Percentiles rank a stretch among this genome's conserved stretches.
Conservation (phyloP, 2,329 filamentous ascomycete genomes). For the Leptographium flavum region DNA sequence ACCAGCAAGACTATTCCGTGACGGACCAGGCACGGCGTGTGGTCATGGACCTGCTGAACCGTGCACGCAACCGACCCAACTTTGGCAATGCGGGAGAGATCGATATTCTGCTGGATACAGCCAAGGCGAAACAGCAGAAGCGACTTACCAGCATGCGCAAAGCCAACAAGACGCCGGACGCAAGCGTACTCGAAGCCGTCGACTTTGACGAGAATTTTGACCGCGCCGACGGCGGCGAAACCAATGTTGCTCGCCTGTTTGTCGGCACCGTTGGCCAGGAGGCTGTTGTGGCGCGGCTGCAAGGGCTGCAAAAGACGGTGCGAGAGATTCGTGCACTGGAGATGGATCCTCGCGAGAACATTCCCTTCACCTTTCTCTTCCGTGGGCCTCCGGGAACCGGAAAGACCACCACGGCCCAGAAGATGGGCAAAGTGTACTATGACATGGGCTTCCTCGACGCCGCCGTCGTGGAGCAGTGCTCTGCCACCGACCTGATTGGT, state of each 20-base stretch:
- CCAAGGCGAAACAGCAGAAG: slow-evolving; percentile 30
- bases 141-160: slow-evolving; percentile 11
- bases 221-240: slow-evolving; percentile 29
- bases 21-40: slow-evolving; percentile 36
- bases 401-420: slow-evolving; percentile 58
- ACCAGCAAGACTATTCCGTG: slow-evolving; percentile 34
- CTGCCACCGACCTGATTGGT: slow-evolving; percentile 54
- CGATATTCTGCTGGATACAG: slow-evolving; percentile 48
- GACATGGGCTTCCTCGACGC: slow-evolving; percentile 54
- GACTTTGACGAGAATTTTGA: slow-evolving; percentile 49
- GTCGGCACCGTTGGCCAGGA: slow-evolving; percentile 43
- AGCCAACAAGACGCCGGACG: slow-evolving; percentile 8
- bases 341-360: slow-evolving; percentile 39
- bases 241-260: slow-evolving; percentile 40
- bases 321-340: slow-evolving; percentile 33
- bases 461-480: slow-evolving; percentile 43
- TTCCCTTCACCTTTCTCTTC: slow-evolving; percentile 58
- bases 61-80: slow-evolving; percentile 46
- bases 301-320: slow-evolving; percentile 38
- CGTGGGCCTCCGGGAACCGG: slow-evolving; percentile 47
- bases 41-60: slow-evolving; percentile 43
- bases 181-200: slow-evolving; percentile 16
- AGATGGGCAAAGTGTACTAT: slow-evolving; percentile 63
- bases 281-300: slow-evolving; percentile 33
- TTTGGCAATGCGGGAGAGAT: slow-evolving; percentile 66